These are phyloP conservation scores for Pseudogymnoascus sp. DNA, from an alignment of 2,329 filamentous ascomycete species.

Conservation along the genomic window DNA sequence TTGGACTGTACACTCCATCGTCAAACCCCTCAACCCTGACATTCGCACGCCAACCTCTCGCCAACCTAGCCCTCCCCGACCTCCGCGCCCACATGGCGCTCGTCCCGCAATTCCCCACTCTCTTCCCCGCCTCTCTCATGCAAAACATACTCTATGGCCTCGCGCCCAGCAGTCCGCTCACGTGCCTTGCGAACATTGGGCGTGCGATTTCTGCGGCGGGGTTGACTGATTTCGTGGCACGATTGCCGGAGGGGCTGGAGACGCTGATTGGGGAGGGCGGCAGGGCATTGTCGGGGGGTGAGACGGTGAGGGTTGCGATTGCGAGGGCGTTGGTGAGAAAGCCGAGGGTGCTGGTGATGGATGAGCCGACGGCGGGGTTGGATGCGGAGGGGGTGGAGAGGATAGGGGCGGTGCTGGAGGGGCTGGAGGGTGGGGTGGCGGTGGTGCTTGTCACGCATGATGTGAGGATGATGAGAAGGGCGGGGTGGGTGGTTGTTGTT, in stretches of 20 bases:
- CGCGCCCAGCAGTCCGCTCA: conserved; percentile 52
- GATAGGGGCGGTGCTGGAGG: too few species aligned
- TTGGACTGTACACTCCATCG: conserved; percentile 55
- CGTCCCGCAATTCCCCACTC: conserved; percentile 20
- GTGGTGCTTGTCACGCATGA: too few species aligned
- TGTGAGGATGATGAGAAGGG: too few species aligned
- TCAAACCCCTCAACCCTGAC: conserved; percentile 29
- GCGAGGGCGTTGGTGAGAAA: conserved; percentile 50
- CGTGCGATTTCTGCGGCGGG: conserved; percentile 46
- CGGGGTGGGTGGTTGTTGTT: too few species aligned
- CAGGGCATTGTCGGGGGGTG: conserved; percentile 66
- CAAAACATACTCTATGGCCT: conserved; percentile 41
- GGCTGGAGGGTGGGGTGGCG: too few species aligned
- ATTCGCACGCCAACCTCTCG: conserved; percentile 31
- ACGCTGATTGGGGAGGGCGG: conserved; percentile 66
- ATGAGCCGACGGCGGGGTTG: conserved; percentile 90
- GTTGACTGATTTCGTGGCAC: conserved; percentile 50
- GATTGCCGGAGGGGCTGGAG: conserved; percentile 58
- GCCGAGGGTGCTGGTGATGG: conserved; percentile 86
- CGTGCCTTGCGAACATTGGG: conserved; percentile 22
- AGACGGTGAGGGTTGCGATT: conserved; percentile 68
- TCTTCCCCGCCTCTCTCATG: conserved; percentile 35
- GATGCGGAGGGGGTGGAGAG: conserved; percentile 92
- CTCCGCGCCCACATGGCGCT: conserved; percentile 18
- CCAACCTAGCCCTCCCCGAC: conserved; percentile 26